Evolutionary conservation across 2,329 filamentous ascomycete genomes (phyloP).

Genomic region (Cryphonectria naterciae): DNA sequence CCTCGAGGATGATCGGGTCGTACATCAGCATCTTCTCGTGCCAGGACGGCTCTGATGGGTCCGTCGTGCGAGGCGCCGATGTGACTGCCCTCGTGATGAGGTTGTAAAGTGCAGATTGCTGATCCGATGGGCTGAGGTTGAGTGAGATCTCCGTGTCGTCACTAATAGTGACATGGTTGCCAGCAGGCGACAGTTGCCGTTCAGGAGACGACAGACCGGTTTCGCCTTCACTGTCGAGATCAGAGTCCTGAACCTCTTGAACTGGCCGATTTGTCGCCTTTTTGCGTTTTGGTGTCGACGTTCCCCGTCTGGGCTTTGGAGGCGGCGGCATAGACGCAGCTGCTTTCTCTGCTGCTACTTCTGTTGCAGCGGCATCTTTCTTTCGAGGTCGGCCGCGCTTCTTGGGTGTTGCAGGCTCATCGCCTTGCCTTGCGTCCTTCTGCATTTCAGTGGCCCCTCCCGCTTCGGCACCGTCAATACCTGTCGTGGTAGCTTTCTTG

Average conservation of each 20-base stretch:
- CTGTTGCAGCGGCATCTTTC: constrained; percentile 27
- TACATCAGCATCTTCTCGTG: constrained; percentile 93
- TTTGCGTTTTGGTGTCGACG: constrained; percentile 37
- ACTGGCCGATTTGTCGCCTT: constrained; percentile 32
- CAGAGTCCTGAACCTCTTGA: constrained; percentile 59
- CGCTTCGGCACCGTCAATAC: background rate
- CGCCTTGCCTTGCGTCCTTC: constrained; percentile 34
- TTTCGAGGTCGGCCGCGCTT: constrained; percentile 50
- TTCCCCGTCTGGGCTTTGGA: constrained; percentile 30
- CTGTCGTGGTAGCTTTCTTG: constrained; percentile 36
- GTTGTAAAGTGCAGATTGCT: constrained; percentile 52
- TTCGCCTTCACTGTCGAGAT: constrained; percentile 42
- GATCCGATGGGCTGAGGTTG: constrained; percentile 42
- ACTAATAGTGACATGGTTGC: constrained; percentile 47
- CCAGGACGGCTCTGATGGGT: constrained; percentile 68
- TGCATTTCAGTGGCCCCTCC: too few relatives aligned
- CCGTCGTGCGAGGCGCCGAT: constrained; percentile 52
- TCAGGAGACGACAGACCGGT: constrained; percentile 39
- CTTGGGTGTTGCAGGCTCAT: constrained; percentile 38
- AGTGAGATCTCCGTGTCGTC: constrained; percentile 53
- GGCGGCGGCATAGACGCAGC: constrained; percentile 12
- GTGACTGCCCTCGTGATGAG: constrained; percentile 61
- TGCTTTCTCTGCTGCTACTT: constrained; percentile 20
- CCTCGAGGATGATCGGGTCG: constrained; percentile 86
- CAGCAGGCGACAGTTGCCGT: constrained; percentile 46